Percentiles rank a stretch among this genome's conserved stretches.
Evolutionary conservation across 2,329 filamentous ascomycete genomes (phyloP).

Genomic region (Colletotrichum sp.): DNA sequence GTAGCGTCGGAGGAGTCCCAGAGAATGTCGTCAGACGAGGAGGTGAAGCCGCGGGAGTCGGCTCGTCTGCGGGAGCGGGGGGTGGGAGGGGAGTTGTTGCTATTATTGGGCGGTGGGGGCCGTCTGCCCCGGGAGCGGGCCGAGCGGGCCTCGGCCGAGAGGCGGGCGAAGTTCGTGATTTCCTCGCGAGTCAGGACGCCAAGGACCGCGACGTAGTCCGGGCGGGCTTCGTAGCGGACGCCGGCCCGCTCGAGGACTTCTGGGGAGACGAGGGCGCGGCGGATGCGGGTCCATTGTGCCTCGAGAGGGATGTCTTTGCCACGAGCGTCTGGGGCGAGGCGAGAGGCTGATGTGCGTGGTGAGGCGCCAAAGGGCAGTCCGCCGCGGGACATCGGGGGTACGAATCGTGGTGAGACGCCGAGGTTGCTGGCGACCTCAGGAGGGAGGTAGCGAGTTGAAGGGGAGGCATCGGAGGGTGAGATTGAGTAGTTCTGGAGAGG

Average conservation of each 20-base stretch:
- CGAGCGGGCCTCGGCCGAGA: conserved; percentile 52
- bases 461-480: conserved; percentile 37
- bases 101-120: conserved; percentile 8
- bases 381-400: conserved; percentile 34
- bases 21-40: conserved; percentile 26
- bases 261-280: conserved; percentile 59
- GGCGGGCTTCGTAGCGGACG: conserved; percentile 65
- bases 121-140: conserved; percentile 31
- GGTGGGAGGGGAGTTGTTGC: background rate
- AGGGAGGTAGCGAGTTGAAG: conserved; percentile 35
- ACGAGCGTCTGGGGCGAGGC: conserved; percentile 60
- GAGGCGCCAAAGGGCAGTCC: conserved; percentile 14
- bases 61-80: background rate
- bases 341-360: conserved; percentile 31
- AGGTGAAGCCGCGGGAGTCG: conserved; percentile 11
- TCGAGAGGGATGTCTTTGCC: conserved; percentile 62
- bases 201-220: conserved; percentile 64
- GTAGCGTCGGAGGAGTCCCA: conserved; percentile 33
- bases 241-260: conserved; percentile 61
- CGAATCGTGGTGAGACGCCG: conserved; percentile 45
- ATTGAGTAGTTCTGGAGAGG: conserved; percentile 37
- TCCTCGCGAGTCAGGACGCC: conserved; percentile 58
- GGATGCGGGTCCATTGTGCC: conserved; percentile 65
- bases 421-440: conserved; percentile 37
- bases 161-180: conserved; percentile 55